Percentiles rank a stretch among this genome's conserved stretches.
phyloP scores from a whole-genome alignment of 2,329 filamentous ascomycete genomes.

The Nemania bipapillata region DNA sequence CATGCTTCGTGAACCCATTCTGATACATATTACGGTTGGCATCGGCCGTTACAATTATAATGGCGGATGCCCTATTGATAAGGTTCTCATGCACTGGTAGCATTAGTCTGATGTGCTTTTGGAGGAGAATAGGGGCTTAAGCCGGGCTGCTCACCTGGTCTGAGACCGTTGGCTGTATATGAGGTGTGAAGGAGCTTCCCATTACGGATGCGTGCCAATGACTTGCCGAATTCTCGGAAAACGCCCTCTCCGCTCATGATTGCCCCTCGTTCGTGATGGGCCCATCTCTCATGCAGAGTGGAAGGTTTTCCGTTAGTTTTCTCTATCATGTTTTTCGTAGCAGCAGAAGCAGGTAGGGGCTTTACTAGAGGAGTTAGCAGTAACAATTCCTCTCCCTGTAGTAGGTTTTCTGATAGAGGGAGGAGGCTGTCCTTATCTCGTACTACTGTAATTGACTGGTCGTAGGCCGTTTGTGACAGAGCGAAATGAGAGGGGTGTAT shows the following conservation, averaged over 20 bases:
- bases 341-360: conserved; percentile 87
- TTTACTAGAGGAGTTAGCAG: conserved; percentile 90
- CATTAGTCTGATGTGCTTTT: conserved; percentile 37
- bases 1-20: conserved; percentile 93
- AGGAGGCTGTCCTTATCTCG: conserved; percentile 87
- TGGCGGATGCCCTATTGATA: conserved; percentile 85
- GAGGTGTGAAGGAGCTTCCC: conserved; percentile 92
- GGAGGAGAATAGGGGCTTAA: too few species aligned
- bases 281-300: conserved; percentile 65
- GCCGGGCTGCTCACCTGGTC: conserved; percentile 65
- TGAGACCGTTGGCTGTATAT: conserved; percentile 91
- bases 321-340: conserved; percentile 76
- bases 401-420: conserved; percentile 82
- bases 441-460: conserved; percentile 91
- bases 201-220: conserved; percentile 84
- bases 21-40: conserved; percentile 95
- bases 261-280: conserved; percentile 68
- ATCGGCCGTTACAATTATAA: conserved; percentile 92
- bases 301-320: conserved; percentile 56
- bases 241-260: conserved; percentile 94
- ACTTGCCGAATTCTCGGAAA: conserved; percentile 87
- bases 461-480: conserved; percentile 86
- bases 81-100: conserved; percentile 82
- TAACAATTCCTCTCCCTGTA: conserved; percentile 87
- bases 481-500: conserved; percentile 84